Base-by-base conservation (phyloP, 371 early-diverging fungal species). In the Haplosporangium sp. region DNA sequence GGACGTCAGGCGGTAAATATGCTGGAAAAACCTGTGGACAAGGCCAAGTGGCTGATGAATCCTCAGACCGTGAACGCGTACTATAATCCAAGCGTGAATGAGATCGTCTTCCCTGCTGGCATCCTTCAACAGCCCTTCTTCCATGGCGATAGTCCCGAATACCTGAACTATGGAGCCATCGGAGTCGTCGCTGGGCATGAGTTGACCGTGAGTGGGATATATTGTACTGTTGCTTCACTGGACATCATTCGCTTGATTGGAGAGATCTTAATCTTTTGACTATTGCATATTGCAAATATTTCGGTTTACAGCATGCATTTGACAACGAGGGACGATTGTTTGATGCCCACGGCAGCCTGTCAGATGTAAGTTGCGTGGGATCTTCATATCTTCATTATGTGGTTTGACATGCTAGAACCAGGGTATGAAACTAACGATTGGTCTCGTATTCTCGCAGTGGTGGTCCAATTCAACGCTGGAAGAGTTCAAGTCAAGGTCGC, bases 31-130 rank as follows among this genome's bases (percentile, higher is more conserved):
- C 81, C 83, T 0, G 84, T 85, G 0, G 84, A 92, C 59, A 83
- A 82, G 58, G 69, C 69, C 36, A 70, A 70, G 20, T 91, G 91
- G 91, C 37, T 69, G 5, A 87, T 90, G 90, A 74, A 66, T 48
- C 89, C 91, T 14, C 84, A 86, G 51, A 86, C 86, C 20, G 90
- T 90, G 45, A 90, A 91, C 59, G 90, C 90, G 7, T 91, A 89
- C 54, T 90, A 83, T 56, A 84, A 80, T 18, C 87, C 86, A 7
- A 70, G 81, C 4, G 81, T 69, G 54, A 89, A 89, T 63, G 88
- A 88, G 83, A 88, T 92, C 46, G 89, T 87, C 8, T 83, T 92
- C 51, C 90, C 89, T 10, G 90, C 90, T 5, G 92, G 85, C n/a
- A 89, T 92, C 37, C 59, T 91, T 13, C 88, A 86, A 38, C 58